Conservation (phyloP, 805 yeast genomes). For the Ogataea ramenticola region DNA sequence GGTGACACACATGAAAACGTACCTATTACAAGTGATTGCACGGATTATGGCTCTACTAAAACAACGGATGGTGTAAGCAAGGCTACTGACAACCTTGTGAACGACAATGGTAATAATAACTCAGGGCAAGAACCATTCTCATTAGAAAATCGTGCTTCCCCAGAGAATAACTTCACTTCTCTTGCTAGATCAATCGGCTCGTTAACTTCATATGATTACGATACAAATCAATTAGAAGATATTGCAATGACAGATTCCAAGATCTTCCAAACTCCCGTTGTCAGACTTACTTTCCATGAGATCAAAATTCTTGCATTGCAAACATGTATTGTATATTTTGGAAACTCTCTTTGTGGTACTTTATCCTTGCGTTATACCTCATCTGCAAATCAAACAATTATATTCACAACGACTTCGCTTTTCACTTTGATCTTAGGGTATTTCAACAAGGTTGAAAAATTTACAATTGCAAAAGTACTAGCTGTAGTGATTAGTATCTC, state of each 20-base stretch:
- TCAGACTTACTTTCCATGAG: slow-evolving; percentile 20
- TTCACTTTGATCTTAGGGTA: slow-evolving; percentile 42
- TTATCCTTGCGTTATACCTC: slow-evolving; percentile 40
- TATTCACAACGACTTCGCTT: slow-evolving; percentile 44
- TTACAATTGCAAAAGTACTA: slow-evolving; percentile 32
- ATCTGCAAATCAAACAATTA: slow-evolving; percentile 45
- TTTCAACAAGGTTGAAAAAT: slow-evolving; percentile 31
- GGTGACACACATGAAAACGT: background rate
- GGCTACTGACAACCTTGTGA: too few relatives aligned
- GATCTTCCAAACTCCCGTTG: slow-evolving; percentile 13
- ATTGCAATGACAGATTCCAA: background rate
- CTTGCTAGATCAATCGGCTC: background rate
- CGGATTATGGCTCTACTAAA: slow-evolving; percentile 5
- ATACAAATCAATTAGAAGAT: background rate
- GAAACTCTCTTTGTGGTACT: slow-evolving; percentile 34
- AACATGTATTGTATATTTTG: slow-evolving; percentile 34
- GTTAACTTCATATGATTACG: background rate
- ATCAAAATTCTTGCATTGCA: slow-evolving; percentile 30
- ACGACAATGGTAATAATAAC: background rate
- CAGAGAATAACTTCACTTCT: slow-evolving; percentile 1
- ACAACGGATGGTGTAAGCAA: too few relatives aligned
- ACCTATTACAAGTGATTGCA: background rate
- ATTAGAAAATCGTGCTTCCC: background rate
- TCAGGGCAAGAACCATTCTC: background rate
- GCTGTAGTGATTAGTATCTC: slow-evolving; percentile 37